Percentiles rank a stretch among this genome's conserved stretches.
Evolutionary conservation across 139 green algal genomes (phyloP).

Genomic region (Zygnema circumcarinatum): DNA sequence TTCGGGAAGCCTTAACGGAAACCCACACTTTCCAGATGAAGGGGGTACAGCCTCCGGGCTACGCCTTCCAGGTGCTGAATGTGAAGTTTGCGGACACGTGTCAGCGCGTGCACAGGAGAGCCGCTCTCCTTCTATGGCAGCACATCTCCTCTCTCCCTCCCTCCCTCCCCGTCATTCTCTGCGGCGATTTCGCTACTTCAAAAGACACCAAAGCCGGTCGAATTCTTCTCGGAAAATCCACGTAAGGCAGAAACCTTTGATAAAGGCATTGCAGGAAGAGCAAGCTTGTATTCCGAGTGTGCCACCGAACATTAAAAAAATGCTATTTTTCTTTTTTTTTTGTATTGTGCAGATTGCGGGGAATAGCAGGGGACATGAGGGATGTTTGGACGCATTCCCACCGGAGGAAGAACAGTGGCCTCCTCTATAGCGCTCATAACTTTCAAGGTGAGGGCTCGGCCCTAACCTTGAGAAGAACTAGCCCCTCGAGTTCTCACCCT

Average conservation of each 20-base stretch:
- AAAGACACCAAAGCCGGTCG: conserved; percentile 6
- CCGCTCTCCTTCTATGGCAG: not conserved
- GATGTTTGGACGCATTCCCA: not conserved
- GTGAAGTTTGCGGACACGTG: not conserved
- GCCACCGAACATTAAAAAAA: too few relatives aligned
- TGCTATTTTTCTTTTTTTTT: too few relatives aligned
- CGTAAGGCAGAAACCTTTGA: too few relatives aligned
- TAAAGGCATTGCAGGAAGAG: too few relatives aligned
- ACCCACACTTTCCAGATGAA: conserved; percentile 1
- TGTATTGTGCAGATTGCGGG: conserved; percentile 9
- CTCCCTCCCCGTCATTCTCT: not conserved
- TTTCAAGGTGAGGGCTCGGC: conserved; percentile 30
- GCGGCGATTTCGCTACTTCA: not conserved
- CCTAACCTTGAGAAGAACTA: too few relatives aligned
- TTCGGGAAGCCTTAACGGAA: conserved; percentile 20
- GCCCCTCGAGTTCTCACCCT: too few relatives aligned
- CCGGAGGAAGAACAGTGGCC: not conserved
- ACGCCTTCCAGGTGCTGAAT: conserved; percentile 11
- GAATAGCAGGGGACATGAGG: conserved; percentile 2
- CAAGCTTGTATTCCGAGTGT: too few relatives aligned
- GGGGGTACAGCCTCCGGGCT: not conserved
- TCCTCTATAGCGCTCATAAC: conserved; percentile 6
- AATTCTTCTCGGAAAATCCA: not conserved
- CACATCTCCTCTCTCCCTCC: conserved; percentile 5
- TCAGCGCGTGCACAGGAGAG: not conserved